Evolutionary conservation across 495 filamentous ascomycete genomes (phyloP).

Genomic region (Penicillium fimorum): DNA sequence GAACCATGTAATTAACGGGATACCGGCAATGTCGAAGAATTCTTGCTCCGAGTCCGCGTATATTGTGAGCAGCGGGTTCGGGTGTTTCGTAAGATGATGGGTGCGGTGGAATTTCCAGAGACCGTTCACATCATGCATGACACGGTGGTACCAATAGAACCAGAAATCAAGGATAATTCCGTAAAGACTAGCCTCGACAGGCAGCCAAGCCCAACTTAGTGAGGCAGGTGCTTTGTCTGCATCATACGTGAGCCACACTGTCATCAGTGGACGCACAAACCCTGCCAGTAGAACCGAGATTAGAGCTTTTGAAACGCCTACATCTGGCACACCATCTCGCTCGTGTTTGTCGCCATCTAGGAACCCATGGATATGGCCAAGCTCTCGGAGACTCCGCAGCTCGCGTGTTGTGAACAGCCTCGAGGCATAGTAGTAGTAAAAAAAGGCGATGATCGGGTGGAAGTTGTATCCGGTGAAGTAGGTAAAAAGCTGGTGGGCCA

Average conservation of each 20-base stretch:
- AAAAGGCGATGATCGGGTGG: conserved; percentile 34
- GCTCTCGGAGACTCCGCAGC: conserved; percentile 35
- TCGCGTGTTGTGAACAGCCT: conserved; percentile 29
- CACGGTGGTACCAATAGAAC: conserved; percentile 47
- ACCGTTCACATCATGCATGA: conserved; percentile 41
- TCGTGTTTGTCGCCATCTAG: conserved; percentile 35
- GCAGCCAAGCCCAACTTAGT: conserved; percentile 37
- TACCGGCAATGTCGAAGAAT: conserved; percentile 45
- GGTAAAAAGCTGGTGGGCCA: conserved; percentile 30
- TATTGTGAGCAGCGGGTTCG: conserved; percentile 40
- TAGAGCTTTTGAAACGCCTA: conserved; percentile 29
- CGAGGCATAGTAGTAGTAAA: conserved; percentile 37
- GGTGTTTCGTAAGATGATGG: conserved; percentile 46
- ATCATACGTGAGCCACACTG: conserved; percentile 16
- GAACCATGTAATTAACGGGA: conserved; percentile 37
- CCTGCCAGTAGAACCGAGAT: conserved; percentile 25
- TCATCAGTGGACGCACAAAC: conserved; percentile 13
- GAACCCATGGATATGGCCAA: conserved; percentile 32
- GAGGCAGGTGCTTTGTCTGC: conserved; percentile 45
- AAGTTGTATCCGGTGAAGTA: conserved; percentile 29
- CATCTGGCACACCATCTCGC: conserved; percentile 32
- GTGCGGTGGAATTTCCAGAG: conserved; percentile 46
- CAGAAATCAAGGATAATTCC: conserved; percentile 46
- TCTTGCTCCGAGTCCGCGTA: conserved; percentile 46
- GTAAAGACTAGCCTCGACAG: conserved; percentile 39